Conservation (phyloP, 202 grass and related monocot genomes). For the Miscanthus sacchariflorus region DNA sequence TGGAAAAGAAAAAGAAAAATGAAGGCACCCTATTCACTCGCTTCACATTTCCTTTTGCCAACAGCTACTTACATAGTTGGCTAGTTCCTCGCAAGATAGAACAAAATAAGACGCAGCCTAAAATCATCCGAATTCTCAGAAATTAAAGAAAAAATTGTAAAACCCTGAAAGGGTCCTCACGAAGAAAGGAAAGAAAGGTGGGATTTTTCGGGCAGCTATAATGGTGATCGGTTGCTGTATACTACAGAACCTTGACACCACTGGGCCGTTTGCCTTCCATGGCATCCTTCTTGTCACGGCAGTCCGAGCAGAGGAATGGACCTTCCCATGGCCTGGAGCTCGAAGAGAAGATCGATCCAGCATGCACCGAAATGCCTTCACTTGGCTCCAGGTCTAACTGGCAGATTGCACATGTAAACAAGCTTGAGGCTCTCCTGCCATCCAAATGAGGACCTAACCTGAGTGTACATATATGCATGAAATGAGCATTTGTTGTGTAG, state of each 20-base stretch:
- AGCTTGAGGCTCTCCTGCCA: slow-evolving; percentile 49
- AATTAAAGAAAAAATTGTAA: slow-evolving; percentile 39
- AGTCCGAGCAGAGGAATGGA: slow-evolving; percentile 85
- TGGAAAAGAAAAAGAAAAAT: neutral
- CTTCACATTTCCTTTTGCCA: slow-evolving; percentile 54
- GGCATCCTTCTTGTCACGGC: slow-evolving; percentile 92
- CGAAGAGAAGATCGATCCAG: slow-evolving; percentile 81
- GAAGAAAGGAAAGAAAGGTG: slow-evolving; percentile 20
- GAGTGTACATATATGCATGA: slow-evolving; percentile 26
- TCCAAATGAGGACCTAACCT: slow-evolving; percentile 74
- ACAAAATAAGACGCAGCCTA: slow-evolving; percentile 66
- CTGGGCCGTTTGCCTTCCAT: slow-evolving; percentile 96
- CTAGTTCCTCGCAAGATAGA: slow-evolving; percentile 41
- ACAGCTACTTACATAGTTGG: slow-evolving; percentile 56
- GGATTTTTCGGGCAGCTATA: slow-evolving; percentile 44
- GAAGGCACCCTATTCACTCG: slow-evolving; percentile 52
- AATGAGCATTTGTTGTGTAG: slow-evolving; percentile 29
- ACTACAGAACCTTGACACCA: slow-evolving; percentile 83
- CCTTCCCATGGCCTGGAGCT: slow-evolving; percentile 91
- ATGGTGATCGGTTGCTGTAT: slow-evolving; percentile 31
- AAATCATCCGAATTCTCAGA: slow-evolving; percentile 48
- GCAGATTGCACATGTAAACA: slow-evolving; percentile 95
- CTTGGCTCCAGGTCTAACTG: slow-evolving; percentile 80
- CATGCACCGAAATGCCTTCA: slow-evolving; percentile 89
- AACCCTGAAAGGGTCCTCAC: slow-evolving; percentile 37